Base-by-base conservation (phyloP, 169 alveolate species). In the Cryptosporidium meleagridis region DNA sequence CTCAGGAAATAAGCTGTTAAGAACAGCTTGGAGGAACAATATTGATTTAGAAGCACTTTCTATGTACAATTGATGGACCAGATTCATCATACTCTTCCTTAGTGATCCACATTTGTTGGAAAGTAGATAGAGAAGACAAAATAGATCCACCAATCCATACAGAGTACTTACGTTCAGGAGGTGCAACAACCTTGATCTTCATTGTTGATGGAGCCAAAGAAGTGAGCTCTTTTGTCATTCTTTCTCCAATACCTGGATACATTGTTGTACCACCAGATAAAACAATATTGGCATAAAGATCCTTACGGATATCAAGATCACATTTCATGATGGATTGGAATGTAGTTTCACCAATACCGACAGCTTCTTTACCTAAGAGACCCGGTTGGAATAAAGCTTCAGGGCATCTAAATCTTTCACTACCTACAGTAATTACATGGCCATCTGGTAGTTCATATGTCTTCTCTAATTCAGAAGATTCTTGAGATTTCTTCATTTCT, bases 91-190 rank as follows among this genome's bases (percentile, higher is more conserved):
- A 98, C 92, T 98, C 99, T 69, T 96, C 98, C 94, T 97, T 97
- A 59, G 99, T 96, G 91, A 98, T 97, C 99, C 99, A 98, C 99
- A 97, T 97, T 89, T 96, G 98, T 92, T 98, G 98, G 96, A 98
- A 98, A 44, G 99, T 97, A 53, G 98, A 95, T 41, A 97, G 93
- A 23, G 99, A 95, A 16, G 99, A 96, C 31, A 97, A 95, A 69
- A 98, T 98, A 26, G 99, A 97, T 6, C 99, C 99, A 48, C 99
- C 99, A 59, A 97, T 96, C 99, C 99, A 98, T 68, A 97, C 99
- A 26, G 99, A 97, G 94, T 96, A 97, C 93, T 98, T 97, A 85
- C 99, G 96, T 87, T 98, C 99, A 33, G 99, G 99, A 4, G 99
- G 99, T n/a, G 99, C 99, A 51, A 97, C 98, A 73, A 98, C 99